These are phyloP conservation scores for Kwoniella dendrophila DNA, from an alignment of 768 basidiomycete species.

Conservation along the genomic window DNA sequence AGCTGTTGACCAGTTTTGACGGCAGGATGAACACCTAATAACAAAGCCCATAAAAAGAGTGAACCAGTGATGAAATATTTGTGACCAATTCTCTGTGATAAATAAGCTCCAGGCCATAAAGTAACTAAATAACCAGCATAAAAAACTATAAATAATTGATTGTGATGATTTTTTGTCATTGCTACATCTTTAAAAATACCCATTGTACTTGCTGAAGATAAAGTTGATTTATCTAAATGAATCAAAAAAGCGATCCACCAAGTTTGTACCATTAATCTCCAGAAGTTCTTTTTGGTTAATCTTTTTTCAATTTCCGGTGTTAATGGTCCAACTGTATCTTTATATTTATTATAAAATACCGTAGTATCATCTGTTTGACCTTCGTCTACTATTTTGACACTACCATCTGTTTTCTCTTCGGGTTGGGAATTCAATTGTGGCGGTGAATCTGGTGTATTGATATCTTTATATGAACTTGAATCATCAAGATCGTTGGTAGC, in stretches of 20 bases:
- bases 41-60: not conserved
- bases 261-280: conserved; percentile 3
- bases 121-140: conserved; percentile 7
- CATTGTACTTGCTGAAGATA: conserved; percentile 9
- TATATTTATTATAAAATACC: conserved; percentile 9
- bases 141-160: conserved; percentile 7
- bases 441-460: not conserved
- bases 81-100: conserved; percentile 8
- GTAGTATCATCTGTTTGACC: conserved; percentile 1
- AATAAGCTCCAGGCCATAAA: conserved; percentile 3
- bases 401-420: not conserved
- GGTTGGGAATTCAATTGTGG: not conserved
- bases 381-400: not conserved
- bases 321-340: not conserved
- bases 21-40: conserved; percentile 7
- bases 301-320: not conserved
- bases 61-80: conserved; percentile 13
- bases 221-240: conserved; percentile 9
- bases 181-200: conserved; percentile 4
- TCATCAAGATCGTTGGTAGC: not conserved
- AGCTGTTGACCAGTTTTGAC: conserved; percentile 9
- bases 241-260: conserved; percentile 13
- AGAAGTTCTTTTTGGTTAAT: conserved; percentile 9
- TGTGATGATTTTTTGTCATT: conserved; percentile 7
- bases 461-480: not conserved